Evolutionary conservation across 1,284 basidiomycete genomes (phyloP).

Genomic region (Puccinia polysora): DNA sequence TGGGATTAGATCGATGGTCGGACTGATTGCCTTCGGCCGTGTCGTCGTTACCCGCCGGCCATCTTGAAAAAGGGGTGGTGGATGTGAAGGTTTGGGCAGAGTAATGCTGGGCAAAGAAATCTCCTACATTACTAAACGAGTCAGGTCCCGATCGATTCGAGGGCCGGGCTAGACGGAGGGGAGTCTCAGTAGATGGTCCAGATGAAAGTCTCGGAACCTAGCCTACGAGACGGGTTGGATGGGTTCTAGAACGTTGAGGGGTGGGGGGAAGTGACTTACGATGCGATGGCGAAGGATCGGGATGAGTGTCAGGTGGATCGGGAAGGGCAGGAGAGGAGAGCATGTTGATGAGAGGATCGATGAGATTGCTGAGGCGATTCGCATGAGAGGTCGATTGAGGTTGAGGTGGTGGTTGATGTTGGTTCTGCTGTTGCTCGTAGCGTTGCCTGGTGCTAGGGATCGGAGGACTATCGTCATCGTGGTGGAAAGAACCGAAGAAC

Average conservation of each 20-base stretch:
- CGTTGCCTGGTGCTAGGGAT: constrained; percentile 39
- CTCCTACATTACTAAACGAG: constrained; percentile 10
- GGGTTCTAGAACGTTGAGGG: not conserved
- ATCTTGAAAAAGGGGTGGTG: not conserved
- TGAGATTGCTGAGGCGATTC: constrained; percentile 28
- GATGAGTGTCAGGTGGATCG: constrained; percentile 2
- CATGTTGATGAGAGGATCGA: constrained; percentile 25
- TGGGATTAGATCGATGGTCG: not conserved
- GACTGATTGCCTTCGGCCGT: not conserved
- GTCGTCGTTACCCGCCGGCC: not conserved
- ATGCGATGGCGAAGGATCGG: not conserved
- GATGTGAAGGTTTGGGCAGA: not conserved
- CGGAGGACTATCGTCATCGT: constrained; percentile 25
- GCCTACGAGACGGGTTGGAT: not conserved
- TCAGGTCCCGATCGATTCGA: not conserved
- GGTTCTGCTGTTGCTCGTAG: constrained; percentile 32
- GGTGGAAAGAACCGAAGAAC: constrained; percentile 8
- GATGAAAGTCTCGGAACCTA: not conserved
- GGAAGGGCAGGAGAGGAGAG: constrained; percentile 16
- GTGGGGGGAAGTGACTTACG: not conserved
- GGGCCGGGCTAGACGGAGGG: constrained; percentile 1
- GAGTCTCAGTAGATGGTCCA: not conserved
- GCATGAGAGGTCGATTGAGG: not conserved
- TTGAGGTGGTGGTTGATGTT: not conserved
- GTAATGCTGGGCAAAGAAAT: constrained; percentile 15